These are phyloP conservation scores for Suillus clintonianus DNA, from an alignment of 768 basidiomycete species.

Conservation along the genomic window DNA sequence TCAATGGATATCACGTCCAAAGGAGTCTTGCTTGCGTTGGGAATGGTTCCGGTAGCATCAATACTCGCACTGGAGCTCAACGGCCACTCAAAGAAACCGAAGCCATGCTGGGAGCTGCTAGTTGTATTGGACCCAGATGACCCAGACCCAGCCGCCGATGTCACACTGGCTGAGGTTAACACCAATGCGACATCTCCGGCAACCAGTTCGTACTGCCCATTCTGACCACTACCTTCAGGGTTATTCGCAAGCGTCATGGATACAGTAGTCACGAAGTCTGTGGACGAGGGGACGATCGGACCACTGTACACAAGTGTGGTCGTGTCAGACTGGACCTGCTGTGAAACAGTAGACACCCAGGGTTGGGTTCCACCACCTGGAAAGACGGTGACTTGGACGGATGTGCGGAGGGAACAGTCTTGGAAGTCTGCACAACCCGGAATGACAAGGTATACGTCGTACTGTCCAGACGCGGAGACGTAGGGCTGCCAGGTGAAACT, in stretches of 20 bases:
- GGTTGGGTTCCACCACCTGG: conserved; percentile 70
- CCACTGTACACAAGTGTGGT: conserved; percentile 74
- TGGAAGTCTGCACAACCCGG: conserved; percentile 84
- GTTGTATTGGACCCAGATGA: conserved; percentile 31
- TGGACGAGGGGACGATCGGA: conserved; percentile 73
- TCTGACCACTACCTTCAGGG: conserved; percentile 62
- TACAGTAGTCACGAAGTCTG: conserved; percentile 72
- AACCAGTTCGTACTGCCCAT: conserved; percentile 76
- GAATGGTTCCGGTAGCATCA: conserved; percentile 63
- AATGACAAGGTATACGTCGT: conserved; percentile 80
- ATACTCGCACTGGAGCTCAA: conserved; percentile 42
- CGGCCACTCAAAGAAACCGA: conserved; percentile 92
- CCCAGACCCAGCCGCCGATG: conserved; percentile 32
- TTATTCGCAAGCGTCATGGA: conserved; percentile 69
- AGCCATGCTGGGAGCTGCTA: conserved; percentile 48
- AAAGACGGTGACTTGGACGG: conserved; percentile 81
- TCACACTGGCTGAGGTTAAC: conserved; percentile 61
- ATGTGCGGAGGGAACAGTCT: conserved; percentile 80
- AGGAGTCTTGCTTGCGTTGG: conserved; percentile 70
- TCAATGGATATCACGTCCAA: conserved; percentile 64
- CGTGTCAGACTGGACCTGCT: conserved; percentile 69
- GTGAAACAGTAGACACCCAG: conserved; percentile 68
- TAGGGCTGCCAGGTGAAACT: conserved; percentile 90
- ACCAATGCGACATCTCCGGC: conserved; percentile 85
- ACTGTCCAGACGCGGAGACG: conserved; percentile 86